Evolutionary conservation across 352 stramenopile genomes (phyloP).

Genomic region (Pythium coloratum): DNA sequence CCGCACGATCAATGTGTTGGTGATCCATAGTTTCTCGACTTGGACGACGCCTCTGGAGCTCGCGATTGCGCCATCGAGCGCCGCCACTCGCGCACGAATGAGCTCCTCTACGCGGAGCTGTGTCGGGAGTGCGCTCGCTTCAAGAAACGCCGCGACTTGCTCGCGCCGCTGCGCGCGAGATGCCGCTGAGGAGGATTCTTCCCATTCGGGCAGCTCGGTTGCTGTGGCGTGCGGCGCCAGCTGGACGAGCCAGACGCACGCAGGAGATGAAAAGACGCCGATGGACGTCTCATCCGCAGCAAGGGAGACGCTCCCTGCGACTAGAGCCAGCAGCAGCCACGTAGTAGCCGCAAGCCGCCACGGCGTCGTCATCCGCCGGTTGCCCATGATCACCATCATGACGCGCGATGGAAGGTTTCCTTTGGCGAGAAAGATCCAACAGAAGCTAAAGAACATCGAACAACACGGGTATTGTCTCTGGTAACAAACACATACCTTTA

Average conservation of each 20-base stretch:
- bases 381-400: background rate
- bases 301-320: background rate
- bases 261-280: background rate
- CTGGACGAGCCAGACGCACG: slow-evolving; percentile 40
- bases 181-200: background rate
- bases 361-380: background rate
- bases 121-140: background rate
- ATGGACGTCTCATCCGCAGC: background rate
- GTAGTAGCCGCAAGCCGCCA: background rate
- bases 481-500: background rate
- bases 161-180: slow-evolving; percentile 22
- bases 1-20: slow-evolving; percentile 56
- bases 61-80: background rate
- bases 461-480: background rate
- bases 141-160: slow-evolving; percentile 15
- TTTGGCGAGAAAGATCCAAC: background rate
- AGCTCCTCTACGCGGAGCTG: slow-evolving; percentile 6
- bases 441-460: background rate
- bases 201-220: slow-evolving; percentile 8
- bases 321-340: background rate
- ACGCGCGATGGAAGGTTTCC: background rate
- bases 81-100: slow-evolving; percentile 12
- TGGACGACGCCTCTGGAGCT: background rate
- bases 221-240: slow-evolving; percentile 35
- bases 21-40: slow-evolving; percentile 50